Conservation (phyloP, 495 filamentous ascomycete genomes). For the Astrocystis sublimbata region DNA sequence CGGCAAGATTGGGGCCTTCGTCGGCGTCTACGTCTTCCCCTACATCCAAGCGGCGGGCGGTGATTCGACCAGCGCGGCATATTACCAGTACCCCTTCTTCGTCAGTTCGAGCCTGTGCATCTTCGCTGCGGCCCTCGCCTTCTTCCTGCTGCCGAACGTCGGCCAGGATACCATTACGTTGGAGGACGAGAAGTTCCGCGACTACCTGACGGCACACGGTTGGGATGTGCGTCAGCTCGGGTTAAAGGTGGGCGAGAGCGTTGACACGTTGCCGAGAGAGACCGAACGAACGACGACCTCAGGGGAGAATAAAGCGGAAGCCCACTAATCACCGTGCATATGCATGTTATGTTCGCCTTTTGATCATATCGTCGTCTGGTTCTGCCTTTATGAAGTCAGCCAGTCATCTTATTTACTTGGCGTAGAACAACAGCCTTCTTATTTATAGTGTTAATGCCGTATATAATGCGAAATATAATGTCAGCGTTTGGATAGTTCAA, state of each 20-base stretch:
- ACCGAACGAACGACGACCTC: slow-evolving; percentile 11
- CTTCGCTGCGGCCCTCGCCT: slow-evolving; percentile 59
- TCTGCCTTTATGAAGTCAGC: background rate
- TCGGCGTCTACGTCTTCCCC: slow-evolving; percentile 83
- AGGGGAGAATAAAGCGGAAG: background rate
- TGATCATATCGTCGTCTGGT: background rate
- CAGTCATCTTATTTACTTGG: background rate
- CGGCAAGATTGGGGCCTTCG: slow-evolving; percentile 87
- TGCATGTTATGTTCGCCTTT: background rate
- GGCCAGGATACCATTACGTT: slow-evolving; percentile 71
- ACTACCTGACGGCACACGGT: slow-evolving; percentile 64
- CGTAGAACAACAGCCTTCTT: background rate
- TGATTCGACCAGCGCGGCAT: slow-evolving; percentile 43
- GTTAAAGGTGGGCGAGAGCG: slow-evolving; percentile 38
- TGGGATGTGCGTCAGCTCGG: slow-evolving; percentile 73
- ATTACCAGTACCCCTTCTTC: slow-evolving; percentile 81
- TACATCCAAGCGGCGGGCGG: slow-evolving; percentile 69
- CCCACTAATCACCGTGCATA: background rate
- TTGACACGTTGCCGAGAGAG: slow-evolving; percentile 26
- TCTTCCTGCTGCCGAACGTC: slow-evolving; percentile 63
- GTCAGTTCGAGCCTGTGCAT: slow-evolving; percentile 67
- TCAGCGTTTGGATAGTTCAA: background rate
- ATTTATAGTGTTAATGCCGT: background rate
- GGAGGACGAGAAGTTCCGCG: slow-evolving; percentile 72
- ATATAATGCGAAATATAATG: background rate